Conservation (phyloP, 78 protist genomes). For the Dictyostelium firmibasis region DNA sequence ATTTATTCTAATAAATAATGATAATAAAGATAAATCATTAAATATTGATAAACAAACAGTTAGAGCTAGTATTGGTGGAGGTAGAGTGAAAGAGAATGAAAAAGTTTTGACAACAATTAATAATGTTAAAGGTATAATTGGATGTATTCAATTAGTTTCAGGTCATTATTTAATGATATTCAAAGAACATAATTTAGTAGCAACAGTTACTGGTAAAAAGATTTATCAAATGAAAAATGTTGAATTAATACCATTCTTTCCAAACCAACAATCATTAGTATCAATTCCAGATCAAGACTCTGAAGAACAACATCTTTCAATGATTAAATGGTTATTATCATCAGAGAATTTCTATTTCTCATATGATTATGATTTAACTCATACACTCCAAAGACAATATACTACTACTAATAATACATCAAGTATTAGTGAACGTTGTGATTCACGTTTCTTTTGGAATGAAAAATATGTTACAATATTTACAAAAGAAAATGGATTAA, state of each 20-base stretch:
- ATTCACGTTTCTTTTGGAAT: constrained; percentile 74
- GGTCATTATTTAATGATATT: constrained; percentile 64
- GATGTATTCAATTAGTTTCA: constrained; percentile 22
- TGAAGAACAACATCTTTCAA: constrained; percentile 42
- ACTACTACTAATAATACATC: background rate
- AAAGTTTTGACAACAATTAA: background rate
- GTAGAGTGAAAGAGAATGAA: background rate
- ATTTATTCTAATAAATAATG: constrained; percentile 11
- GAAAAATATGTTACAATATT: background rate
- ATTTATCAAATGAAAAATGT: constrained; percentile 15
- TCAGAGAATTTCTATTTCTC: constrained; percentile 69
- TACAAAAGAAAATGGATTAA: background rate
- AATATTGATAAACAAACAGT: background rate
- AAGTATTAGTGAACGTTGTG: constrained; percentile 25
- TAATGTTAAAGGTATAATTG: constrained; percentile 7
- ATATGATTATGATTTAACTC: constrained; percentile 73
- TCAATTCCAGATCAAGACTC: constrained; percentile 55
- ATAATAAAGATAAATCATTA: background rate
- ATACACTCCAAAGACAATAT: constrained; percentile 62
- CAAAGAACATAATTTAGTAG: background rate
- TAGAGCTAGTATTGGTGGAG: background rate
- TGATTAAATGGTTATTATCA: constrained; percentile 37
- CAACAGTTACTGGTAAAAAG: background rate
- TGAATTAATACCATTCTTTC: constrained; percentile 17
- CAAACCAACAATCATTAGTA: constrained; percentile 59